Conservation (phyloP, 192 early-diverging fungal species). For the Podila verticillata region DNA sequence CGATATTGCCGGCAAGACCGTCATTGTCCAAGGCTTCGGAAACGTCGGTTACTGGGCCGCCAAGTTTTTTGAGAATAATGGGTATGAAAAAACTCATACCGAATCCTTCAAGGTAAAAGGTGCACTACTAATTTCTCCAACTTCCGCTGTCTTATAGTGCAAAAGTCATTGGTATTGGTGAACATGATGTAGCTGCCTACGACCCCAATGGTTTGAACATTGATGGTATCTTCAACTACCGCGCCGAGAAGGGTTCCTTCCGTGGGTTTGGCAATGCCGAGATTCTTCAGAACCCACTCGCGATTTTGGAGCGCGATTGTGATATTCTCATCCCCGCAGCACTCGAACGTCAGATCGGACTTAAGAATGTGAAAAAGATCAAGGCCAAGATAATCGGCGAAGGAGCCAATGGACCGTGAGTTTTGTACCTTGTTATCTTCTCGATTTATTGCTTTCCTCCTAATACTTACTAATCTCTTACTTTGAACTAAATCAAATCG, state of each 20-base stretch:
- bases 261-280: slow-evolving; percentile 67
- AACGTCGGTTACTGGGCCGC: slow-evolving; percentile 88
- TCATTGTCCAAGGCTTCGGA: slow-evolving; percentile 87
- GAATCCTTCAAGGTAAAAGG: too few relatives aligned
- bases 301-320: slow-evolving; percentile 76
- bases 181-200: slow-evolving; percentile 74
- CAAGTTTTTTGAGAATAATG: slow-evolving; percentile 83
- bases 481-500: too few relatives aligned
- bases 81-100: slow-evolving; percentile 29
- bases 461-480: too few relatives aligned
- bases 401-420: slow-evolving; percentile 85
- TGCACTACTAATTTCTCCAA: too few relatives aligned
- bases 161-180: slow-evolving; percentile 78
- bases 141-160: slow-evolving; percentile 65
- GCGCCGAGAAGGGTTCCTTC: slow-evolving; percentile 71
- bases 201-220: slow-evolving; percentile 71
- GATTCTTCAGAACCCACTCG: slow-evolving; percentile 63
- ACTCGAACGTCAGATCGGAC: slow-evolving; percentile 81
- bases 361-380: slow-evolving; percentile 77
- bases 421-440: too few relatives aligned
- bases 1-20: slow-evolving; percentile 65
- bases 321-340: slow-evolving; percentile 87
- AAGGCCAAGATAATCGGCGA: slow-evolving; percentile 86
- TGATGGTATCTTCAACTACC: slow-evolving; percentile 71
- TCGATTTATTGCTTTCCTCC: too few relatives aligned